Evolutionary conservation across 2,329 filamentous ascomycete genomes (phyloP).

Genomic region (Colletotrichum coccodes): DNA sequence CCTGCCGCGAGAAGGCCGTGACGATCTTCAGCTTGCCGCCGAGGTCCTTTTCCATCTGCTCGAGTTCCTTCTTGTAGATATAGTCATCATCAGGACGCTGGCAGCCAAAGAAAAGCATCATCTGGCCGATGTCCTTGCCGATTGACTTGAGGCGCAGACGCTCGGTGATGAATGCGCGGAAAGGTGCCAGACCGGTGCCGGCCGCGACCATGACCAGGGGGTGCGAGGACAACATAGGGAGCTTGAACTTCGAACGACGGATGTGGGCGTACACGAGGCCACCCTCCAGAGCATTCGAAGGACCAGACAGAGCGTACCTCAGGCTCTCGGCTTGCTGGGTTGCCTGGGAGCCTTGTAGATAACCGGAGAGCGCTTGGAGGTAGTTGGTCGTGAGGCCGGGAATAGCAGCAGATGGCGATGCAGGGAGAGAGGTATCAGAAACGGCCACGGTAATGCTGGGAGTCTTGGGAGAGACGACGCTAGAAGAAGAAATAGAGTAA

Average conservation of each 20-base stretch:
- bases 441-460: slow-evolving; percentile 21
- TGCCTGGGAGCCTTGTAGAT: background rate
- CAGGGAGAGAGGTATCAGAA: slow-evolving; percentile 35
- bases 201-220: slow-evolving; percentile 62
- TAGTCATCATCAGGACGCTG: slow-evolving; percentile 46
- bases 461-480: slow-evolving; percentile 37
- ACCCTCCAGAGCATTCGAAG: slow-evolving; percentile 32
- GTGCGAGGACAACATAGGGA: slow-evolving; percentile 48
- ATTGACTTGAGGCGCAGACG: slow-evolving; percentile 53
- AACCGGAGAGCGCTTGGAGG: slow-evolving; percentile 32
- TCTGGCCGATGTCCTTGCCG: slow-evolving; percentile 42
- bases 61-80: slow-evolving; percentile 39
- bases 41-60: slow-evolving; percentile 35
- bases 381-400: slow-evolving; percentile 40
- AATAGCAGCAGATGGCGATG: slow-evolving; percentile 39
- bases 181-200: slow-evolving; percentile 60
- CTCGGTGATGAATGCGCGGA: slow-evolving; percentile 46
- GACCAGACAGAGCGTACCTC: slow-evolving; percentile 20
- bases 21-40: slow-evolving; percentile 39
- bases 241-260: slow-evolving; percentile 48
- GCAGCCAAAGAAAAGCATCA: slow-evolving; percentile 54
- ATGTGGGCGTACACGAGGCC: slow-evolving; percentile 46
- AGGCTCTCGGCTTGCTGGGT: background rate
- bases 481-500: slow-evolving; percentile 71
- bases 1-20: slow-evolving; percentile 44